A percentile compares a stretch with the other conserved stretches of the same genome.
phyloP scores from a whole-genome alignment of 306 rosid species.

The Citrullus amarus region DNA sequence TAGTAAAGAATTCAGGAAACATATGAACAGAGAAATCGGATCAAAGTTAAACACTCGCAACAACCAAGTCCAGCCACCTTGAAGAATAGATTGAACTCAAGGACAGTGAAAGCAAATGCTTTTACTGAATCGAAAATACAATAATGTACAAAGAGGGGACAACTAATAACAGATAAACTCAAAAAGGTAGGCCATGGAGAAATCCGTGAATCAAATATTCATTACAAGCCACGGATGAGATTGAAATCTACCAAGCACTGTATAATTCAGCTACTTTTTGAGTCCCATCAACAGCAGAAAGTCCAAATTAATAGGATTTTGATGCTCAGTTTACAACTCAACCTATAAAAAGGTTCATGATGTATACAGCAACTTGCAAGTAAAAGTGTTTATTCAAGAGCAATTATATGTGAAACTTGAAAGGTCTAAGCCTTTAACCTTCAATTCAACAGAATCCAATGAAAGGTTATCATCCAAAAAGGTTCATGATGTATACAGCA shows the following conservation, averaged over 20 bases:
- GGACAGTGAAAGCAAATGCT: neutral
- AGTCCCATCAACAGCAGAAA: neutral
- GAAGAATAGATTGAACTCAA: neutral
- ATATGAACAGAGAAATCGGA: neutral
- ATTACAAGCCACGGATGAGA: neutral
- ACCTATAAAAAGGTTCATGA: neutral
- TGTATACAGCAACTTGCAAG: neutral
- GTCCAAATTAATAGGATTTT: neutral
- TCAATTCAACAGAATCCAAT: neutral
- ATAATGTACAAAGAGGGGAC: neutral
- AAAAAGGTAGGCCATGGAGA: neutral
- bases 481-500: neutral
- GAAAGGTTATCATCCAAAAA: no score
- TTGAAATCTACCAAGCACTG: neutral
- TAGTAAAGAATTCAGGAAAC: neutral
- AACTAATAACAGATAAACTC: neutral
- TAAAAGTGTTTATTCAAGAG: neutral
- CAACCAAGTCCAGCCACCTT: neutral
- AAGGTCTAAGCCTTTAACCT: neutral
- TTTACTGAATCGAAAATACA: neutral
- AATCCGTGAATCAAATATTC: neutral
- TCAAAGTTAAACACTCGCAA: neutral
- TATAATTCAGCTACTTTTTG: neutral
- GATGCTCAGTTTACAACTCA: neutral
- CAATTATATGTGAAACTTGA: neutral